Evolutionary conservation across 2,329 filamentous ascomycete genomes (phyloP).

Genomic region (Periconia macrospinosa): DNA sequence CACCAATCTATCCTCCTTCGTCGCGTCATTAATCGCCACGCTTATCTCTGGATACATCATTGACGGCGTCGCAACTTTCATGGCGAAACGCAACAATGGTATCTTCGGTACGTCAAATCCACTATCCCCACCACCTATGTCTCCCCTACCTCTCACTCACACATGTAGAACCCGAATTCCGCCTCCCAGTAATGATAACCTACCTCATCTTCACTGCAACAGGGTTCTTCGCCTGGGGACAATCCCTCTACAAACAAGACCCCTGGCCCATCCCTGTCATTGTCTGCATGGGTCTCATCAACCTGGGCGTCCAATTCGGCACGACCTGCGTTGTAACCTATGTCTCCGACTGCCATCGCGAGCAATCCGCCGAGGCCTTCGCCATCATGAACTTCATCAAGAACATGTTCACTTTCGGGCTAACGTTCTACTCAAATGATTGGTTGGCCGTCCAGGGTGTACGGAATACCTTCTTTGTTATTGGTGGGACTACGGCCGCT

Average conservation of each 20-base stretch:
- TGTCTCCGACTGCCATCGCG: constrained; percentile 26
- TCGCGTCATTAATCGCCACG: constrained; percentile 23
- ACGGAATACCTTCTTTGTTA: constrained; percentile 20
- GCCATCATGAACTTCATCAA: constrained; percentile 31
- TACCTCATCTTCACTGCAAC: constrained; percentile 23
- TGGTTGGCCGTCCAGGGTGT: constrained; percentile 26
- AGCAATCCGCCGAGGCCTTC: constrained; percentile 26
- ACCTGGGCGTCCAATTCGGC: constrained; percentile 25
- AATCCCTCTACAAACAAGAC: constrained; percentile 17
- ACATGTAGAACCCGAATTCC: constrained; percentile 26
- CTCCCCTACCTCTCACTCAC: background rate
- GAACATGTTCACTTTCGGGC: constrained; percentile 28
- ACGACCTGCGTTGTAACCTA: constrained; percentile 26
- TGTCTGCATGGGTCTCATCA: constrained; percentile 29
- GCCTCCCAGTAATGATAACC: constrained; percentile 24
- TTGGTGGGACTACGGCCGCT: constrained; percentile 22
- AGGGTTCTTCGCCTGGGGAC: constrained; percentile 29
- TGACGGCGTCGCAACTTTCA: constrained; percentile 24
- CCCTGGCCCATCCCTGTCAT: constrained; percentile 29
- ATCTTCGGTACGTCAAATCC: constrained; percentile 19
- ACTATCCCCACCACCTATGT: background rate
- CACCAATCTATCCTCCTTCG: constrained; percentile 26
- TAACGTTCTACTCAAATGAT: constrained; percentile 26
- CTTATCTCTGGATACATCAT: constrained; percentile 19
- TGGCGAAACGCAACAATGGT: constrained; percentile 25